Conservation (phyloP, 495 filamentous ascomycete species). For the Penicillium bovifimosum region DNA sequence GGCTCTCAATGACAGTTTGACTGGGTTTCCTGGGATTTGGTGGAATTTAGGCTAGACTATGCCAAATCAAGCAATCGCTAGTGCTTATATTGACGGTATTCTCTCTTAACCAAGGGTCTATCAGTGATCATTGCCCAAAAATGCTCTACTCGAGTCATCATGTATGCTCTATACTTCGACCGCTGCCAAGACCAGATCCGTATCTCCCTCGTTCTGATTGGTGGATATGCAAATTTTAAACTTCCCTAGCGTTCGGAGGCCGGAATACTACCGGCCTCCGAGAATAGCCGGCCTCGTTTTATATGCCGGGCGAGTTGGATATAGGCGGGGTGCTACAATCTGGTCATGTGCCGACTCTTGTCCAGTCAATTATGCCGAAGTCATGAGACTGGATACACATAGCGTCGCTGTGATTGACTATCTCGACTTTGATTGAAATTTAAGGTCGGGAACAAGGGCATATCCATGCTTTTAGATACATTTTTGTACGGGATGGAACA, state of each 20-base stretch:
- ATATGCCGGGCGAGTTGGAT: background rate
- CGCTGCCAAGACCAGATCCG: slow-evolving; percentile 19
- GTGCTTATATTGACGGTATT: background rate
- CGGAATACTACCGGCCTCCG: slow-evolving; percentile 46
- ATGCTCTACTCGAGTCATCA: slow-evolving; percentile 8
- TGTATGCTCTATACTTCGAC: slow-evolving; percentile 22
- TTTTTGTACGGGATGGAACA: too few relatives aligned
- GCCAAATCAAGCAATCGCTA: background rate
- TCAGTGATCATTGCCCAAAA: background rate
- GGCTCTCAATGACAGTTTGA: background rate
- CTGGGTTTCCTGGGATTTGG: background rate
- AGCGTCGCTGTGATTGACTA: too few relatives aligned
- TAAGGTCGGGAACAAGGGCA: too few relatives aligned
- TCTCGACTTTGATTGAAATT: too few relatives aligned
- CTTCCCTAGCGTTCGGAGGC: slow-evolving; percentile 36
- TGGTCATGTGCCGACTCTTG: too few relatives aligned
- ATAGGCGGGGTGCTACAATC: background rate
- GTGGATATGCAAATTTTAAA: slow-evolving; percentile 18
- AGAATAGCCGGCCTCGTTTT: slow-evolving; percentile 30
- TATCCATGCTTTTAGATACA: too few relatives aligned
- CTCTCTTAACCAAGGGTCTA: background rate
- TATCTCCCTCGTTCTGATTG: slow-evolving; percentile 18
- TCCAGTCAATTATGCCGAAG: too few relatives aligned
- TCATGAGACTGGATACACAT: too few relatives aligned
- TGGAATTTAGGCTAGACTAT: background rate